Conservation (phyloP, 2,329 filamentous ascomycete genomes). For the Ophiocordyceps camponoti-rufipedis region DNA sequence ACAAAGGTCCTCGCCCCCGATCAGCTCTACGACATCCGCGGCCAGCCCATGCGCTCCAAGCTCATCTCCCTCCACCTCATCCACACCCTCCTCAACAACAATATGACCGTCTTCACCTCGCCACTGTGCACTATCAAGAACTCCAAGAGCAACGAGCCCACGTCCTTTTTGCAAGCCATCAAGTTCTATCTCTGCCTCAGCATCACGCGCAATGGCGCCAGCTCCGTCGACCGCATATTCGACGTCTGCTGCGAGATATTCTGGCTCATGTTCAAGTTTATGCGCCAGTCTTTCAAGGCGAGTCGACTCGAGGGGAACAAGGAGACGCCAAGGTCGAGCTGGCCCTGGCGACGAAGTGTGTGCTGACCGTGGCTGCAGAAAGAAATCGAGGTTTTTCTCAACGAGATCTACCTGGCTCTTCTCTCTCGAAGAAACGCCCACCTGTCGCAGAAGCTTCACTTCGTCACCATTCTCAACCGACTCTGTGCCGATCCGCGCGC, state of each 20-base stretch:
- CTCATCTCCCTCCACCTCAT: constrained; percentile 89
- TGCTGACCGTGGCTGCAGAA: constrained; percentile 35
- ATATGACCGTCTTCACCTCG: constrained; percentile 78
- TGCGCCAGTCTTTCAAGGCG: constrained; percentile 86
- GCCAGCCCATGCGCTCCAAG: constrained; percentile 94
- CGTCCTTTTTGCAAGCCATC: constrained; percentile 80
- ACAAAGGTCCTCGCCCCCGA: constrained; percentile 82
- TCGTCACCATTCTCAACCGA: constrained; percentile 69
- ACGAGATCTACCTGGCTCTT: constrained; percentile 90
- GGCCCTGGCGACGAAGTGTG: not conserved
- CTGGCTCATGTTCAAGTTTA: constrained; percentile 88
- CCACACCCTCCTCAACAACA: constrained; percentile 87
- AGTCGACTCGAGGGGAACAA: constrained; percentile 6
- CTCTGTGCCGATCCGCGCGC: constrained; percentile 74
- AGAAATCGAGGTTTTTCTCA: constrained; percentile 94
- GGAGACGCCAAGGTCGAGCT: not conserved
- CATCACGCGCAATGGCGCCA: constrained; percentile 86
- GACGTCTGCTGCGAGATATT: constrained; percentile 96
- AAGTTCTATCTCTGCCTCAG: constrained; percentile 95
- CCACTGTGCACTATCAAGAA: constrained; percentile 84
- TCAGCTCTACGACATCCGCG: constrained; percentile 80
- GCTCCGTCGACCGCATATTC: constrained; percentile 79
- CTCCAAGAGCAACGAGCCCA: constrained; percentile 74
- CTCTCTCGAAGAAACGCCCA: constrained; percentile 77
- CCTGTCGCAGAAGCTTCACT: constrained; percentile 78